Evolutionary conservation across 306 rosid genomes (phyloP).

Genomic region (Medicago arabica): DNA sequence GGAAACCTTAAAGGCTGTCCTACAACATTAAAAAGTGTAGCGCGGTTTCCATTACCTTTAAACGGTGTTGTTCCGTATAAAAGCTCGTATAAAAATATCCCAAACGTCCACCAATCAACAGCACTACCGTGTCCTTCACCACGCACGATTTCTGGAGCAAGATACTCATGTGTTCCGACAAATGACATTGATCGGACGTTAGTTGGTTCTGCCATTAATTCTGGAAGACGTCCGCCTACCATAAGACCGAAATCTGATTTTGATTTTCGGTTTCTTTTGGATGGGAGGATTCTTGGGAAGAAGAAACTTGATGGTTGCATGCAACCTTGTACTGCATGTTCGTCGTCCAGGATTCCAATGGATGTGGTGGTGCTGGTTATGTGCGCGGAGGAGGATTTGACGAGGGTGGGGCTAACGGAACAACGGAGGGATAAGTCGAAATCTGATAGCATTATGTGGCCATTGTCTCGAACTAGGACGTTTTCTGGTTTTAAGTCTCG

Average conservation of each 20-base stretch:
- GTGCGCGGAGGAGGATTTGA: conserved; percentile 74
- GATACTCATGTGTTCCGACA: conserved; percentile 90
- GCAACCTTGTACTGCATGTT: conserved; percentile 48
- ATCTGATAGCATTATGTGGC: conserved; percentile 95
- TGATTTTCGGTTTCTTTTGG: conserved; percentile 67
- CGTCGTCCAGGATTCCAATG: conserved; percentile 24
- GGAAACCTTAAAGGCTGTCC: conserved; percentile 89
- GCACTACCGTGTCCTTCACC: conserved; percentile 97
- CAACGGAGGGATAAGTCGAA: conserved; percentile 88
- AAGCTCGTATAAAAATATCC: conserved; percentile 83
- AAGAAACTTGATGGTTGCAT: conserved; percentile 62
- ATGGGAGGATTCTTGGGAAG: conserved; percentile 72
- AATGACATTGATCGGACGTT: conserved; percentile 90
- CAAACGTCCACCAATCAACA: conserved; percentile 95
- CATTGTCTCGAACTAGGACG: conserved; percentile 78
- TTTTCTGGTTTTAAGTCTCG: conserved; percentile 91
- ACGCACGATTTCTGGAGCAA: conserved; percentile 83
- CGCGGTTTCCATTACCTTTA: conserved; percentile 75
- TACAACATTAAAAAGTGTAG: conserved; percentile 78
- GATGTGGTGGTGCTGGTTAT: conserved; percentile 1
- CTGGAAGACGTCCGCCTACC: conserved; percentile 65
- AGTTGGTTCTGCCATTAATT: conserved; percentile 89
- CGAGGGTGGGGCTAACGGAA: conserved; percentile 78
- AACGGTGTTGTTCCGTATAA: conserved; percentile 87
- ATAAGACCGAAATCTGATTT: conserved; percentile 79